A percentile compares a stretch with the other conserved stretches of the same genome.
These are phyloP conservation scores for Phytophthora pistaciae DNA, from an alignment of 352 stramenopile genomes.

Conservation along the genomic window DNA sequence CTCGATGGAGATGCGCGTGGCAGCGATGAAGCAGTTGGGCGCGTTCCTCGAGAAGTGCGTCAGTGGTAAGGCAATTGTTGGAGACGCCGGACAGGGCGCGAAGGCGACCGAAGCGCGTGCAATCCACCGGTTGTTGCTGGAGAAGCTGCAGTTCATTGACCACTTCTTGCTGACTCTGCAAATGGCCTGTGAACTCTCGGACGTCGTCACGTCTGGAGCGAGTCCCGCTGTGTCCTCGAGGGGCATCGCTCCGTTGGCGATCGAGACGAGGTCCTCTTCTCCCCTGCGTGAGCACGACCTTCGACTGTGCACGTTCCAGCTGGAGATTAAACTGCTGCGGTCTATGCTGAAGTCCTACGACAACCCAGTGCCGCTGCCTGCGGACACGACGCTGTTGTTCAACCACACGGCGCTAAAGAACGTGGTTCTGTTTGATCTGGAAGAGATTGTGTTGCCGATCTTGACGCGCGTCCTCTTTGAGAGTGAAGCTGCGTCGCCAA, in stretches of 20 bases:
- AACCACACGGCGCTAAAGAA: conserved; percentile 61
- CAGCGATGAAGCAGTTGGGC: conserved; percentile 35
- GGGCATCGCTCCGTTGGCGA: conserved; percentile 33
- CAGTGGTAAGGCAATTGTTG: not conserved
- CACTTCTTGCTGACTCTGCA: conserved; percentile 61
- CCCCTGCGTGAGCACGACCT: conserved; percentile 10
- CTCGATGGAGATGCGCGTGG: conserved; percentile 23
- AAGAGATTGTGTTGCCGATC: conserved; percentile 31
- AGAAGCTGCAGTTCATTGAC: conserved; percentile 58
- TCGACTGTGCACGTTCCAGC: conserved; percentile 22
- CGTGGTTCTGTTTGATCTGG: conserved; percentile 45
- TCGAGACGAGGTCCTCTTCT: conserved; percentile 15
- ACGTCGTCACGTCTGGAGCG: conserved; percentile 3
- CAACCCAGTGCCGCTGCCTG: not conserved
- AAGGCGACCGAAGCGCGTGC: not conserved
- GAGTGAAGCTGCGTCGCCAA: conserved; percentile 16
- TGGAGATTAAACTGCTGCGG: conserved; percentile 29
- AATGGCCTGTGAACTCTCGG: conserved; percentile 15
- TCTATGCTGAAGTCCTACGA: conserved; percentile 22
- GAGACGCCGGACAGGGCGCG: not conserved
- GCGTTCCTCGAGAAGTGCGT: conserved; percentile 39
- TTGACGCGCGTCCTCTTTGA: conserved; percentile 31
- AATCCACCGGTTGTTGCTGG: conserved; percentile 29
- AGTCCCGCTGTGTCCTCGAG: conserved; percentile 3
- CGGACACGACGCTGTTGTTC: conserved; percentile 53